A percentile compares a stretch with the other conserved stretches of the same genome.
Evolutionary conservation across 2,329 filamentous ascomycete genomes (phyloP).

Genomic region (Ascochyta pisi): DNA sequence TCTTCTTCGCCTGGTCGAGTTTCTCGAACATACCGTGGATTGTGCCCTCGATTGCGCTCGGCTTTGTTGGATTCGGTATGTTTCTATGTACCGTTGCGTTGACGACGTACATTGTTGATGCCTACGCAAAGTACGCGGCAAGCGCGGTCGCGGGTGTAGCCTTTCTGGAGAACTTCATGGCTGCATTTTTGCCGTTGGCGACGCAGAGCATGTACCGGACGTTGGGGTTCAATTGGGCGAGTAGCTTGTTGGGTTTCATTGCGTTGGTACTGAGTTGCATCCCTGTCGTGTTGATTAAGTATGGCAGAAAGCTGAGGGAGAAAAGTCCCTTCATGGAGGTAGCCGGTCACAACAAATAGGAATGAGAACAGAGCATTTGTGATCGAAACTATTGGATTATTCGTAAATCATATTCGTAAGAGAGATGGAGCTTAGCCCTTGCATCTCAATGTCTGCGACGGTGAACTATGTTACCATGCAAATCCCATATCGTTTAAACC

Average conservation of each 20-base stretch:
- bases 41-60: conserved; percentile 55
- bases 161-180: conserved; percentile 58
- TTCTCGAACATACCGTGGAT: conserved; percentile 56
- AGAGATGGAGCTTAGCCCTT: conserved; percentile 14
- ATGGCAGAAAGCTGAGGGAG: conserved; percentile 51
- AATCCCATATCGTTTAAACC: conserved; percentile 13
- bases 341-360: conserved; percentile 27
- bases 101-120: conserved; percentile 59
- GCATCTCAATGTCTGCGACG: conserved; percentile 1
- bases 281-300: conserved; percentile 54
- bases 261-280: conserved; percentile 53
- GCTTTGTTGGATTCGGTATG: conserved; percentile 59
- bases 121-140: conserved; percentile 58
- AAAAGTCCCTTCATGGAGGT: conserved; percentile 50
- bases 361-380: not conserved
- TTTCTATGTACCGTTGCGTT: conserved; percentile 56
- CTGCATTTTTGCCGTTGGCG: conserved; percentile 57
- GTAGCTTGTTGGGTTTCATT: conserved; percentile 55
- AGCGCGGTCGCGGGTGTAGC: conserved; percentile 58
- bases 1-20: conserved; percentile 60
- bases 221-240: conserved; percentile 59
- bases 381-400: not conserved
- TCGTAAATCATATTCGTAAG: conserved; percentile 6
- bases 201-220: conserved; percentile 57
- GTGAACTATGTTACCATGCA: not conserved